Base-by-base conservation (phyloP, 441 rosid genomes). In the Hura crepitans region DNA sequence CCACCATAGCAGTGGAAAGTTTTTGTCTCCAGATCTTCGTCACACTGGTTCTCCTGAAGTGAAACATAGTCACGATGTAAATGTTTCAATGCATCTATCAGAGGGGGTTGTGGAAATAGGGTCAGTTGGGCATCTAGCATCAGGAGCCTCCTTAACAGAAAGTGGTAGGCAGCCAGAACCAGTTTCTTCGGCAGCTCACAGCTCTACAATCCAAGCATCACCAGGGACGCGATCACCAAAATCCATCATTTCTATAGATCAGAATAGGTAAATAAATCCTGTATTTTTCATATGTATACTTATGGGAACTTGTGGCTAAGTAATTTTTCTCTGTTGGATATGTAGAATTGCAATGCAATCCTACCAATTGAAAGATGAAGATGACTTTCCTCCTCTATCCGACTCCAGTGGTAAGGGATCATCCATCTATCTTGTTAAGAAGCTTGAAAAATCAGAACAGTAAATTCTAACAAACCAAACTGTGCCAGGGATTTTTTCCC, bases 381-480 rank as follows among this genome's bases (percentile, higher is more conserved):
- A n/a, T 22, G 89, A 85, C 56, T 85, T 83, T 23, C 86, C 86
- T 39, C 86, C 87, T 66, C 42, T 83, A 30, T 72, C 83, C 72
- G 91, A 87, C 35, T 77, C 70, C 51, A 62, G 61, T 10, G 72
- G 73, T 65, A 80, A 75, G 79, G 78, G 78, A 68, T 72, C 70
- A 54, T 50, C 74, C 61, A 60, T 66, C 58, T 61, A 25, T 66
- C 66, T 25, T n/a, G 72, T 73, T 62, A 74, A 64, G 45, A 69
- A 75, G 72, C 70, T 46, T 56, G 73, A 47, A 70, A 57, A 56
- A 70, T 43, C 77, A 64, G 75, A 66, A 66, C 37, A 61, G 62
- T 69, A 67, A 72, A 76, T 43, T 72, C 77, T 79, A 76, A 83
- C 82, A 33, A 65, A 28, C 65, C 77, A 77, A 74, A 77, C 61